Evolutionary conservation across 306 rosid species (phyloP), one percentile per base, ranked within the genome.

Genomic region (Erythrophleum fordii): DNA sequence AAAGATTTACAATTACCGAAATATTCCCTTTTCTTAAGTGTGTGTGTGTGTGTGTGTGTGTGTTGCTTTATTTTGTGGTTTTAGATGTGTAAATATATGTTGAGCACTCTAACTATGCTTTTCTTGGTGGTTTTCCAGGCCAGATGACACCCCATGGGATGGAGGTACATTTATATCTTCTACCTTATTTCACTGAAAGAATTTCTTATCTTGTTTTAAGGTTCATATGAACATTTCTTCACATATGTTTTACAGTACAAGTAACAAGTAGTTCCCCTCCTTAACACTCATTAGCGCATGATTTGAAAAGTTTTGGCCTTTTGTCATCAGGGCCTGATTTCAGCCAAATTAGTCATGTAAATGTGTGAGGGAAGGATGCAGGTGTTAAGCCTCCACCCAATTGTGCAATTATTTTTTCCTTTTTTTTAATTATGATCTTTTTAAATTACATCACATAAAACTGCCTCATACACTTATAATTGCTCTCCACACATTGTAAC

Each of bases 71-170:
- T 39, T 53, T 64, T 75, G 31, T 60, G 78, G 78, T 71, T 81
- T 72, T 73, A 69, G 66, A 55, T 59, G n/a, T 17, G 34, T 78
- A 62, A 31, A 46, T 73, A 3, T 68, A 65, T 73, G 44, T 18
- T 78, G 29, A 22, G 61, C 52, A 44, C 29, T 73, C 77, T 80
- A 48, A 83, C 80, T 44, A 52, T 58, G 55, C 11, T 26, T 48
- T 52, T 85, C 65, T 79, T 81, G 53, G 11, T 77, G 80, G 46
- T 73, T 76, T 83, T 89, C 72, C 94, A 95, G 99, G 78, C 99
- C 99, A 2, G 97, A 92, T 87, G 99, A 95, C 84, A 95, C 97
- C 46, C 97, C 97, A 1, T 95, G 99, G 99, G 99, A 95, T 84
- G 99, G 99, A 95, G 99, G 99, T 91, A 85, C 69, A 66, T 62